Evolutionary conservation across 164 flowering plant species (phyloP), one percentile per base, ranked within the genome.

Genomic region (Nymphaea colorata): DNA sequence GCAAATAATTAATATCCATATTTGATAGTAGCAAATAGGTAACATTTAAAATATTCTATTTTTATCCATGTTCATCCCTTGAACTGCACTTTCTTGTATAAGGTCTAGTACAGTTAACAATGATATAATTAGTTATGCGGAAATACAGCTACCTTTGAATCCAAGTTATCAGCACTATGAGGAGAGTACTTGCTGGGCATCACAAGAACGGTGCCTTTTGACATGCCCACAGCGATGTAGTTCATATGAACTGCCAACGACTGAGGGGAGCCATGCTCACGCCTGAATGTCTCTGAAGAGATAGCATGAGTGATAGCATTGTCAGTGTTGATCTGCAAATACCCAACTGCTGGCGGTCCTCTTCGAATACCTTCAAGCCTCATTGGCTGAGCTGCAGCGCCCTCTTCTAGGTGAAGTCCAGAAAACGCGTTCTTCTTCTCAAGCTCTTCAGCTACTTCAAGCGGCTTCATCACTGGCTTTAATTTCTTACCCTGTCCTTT

Each of bases 361-460:
- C 88, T 81, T 41, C 83, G 74, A 6, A 85, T 89, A 76, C 99
- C 99, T 76, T 94, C 98, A 67, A 94, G 96, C 80, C 90, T 88
- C 99, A 94, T 94, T 25, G 99, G 99, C 64, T 88, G 99, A 64
- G 99, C 93, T 68, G 96, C 96, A 16, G 91, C 98, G 66, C 96
- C 99, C 75, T 90, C 96, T 76, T 87, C 96, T 89, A 81, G 84
- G 65, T 94, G 87, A 82, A 90, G 72, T 69, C 89, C 98, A 64
- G 90, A 86, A 66, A 81, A 91, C 42, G 98, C 99, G 64, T 84
- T 85, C 61, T 82, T 92, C 76, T 85, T 94, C 76, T 94, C 99
- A 36, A 84, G 74, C 69, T 90, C 94, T 75, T 94, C 99, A 61
- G 99, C 98, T 70, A 86, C 69, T 63, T 90, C 96, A 65, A 94